phyloP scores from a whole-genome alignment of 2,329 filamentous ascomycete species.

The Calonectria pteridis region DNA sequence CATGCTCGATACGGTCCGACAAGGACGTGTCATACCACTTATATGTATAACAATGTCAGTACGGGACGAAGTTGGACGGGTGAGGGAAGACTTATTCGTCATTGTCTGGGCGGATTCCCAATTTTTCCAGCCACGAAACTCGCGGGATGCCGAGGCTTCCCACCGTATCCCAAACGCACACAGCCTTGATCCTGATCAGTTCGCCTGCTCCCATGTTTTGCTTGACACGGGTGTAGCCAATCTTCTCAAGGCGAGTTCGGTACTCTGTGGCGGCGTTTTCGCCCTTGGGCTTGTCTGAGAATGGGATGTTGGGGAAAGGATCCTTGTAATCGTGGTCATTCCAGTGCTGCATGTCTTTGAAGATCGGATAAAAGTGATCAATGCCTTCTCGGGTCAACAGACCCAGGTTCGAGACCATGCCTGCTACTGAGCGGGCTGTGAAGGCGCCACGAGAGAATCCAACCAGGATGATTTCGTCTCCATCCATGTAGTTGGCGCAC shows the following conservation, averaged over 20 bases:
- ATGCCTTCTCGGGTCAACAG: slow-evolving; percentile 66
- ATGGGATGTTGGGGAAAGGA: slow-evolving; percentile 60
- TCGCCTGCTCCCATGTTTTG: slow-evolving; percentile 54
- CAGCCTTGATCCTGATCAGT: slow-evolving; percentile 59
- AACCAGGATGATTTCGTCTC: slow-evolving; percentile 68
- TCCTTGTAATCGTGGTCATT: slow-evolving; percentile 59
- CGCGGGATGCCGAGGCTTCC: slow-evolving; percentile 60
- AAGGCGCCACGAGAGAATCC: slow-evolving; percentile 72
- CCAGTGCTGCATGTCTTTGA: slow-evolving; percentile 69
- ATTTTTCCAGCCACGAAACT: slow-evolving; percentile 58
- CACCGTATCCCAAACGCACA: slow-evolving; percentile 63
- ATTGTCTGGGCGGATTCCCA: slow-evolving; percentile 60
- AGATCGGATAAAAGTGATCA: slow-evolving; percentile 67
- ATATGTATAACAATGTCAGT: slow-evolving; percentile 55
- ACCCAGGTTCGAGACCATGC: slow-evolving; percentile 64
- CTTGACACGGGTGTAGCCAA: slow-evolving; percentile 58
- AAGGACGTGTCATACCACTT: slow-evolving; percentile 67
- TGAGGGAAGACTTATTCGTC: slow-evolving; percentile 57
- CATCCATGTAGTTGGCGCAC: slow-evolving; percentile 70
- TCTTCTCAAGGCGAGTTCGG: slow-evolving; percentile 57
- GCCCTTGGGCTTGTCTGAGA: slow-evolving; percentile 62
- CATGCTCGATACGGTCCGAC: slow-evolving; percentile 66
- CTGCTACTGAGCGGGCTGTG: slow-evolving; percentile 67
- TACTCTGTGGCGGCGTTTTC: slow-evolving; percentile 57
- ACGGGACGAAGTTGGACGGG: background rate